Evolutionary conservation across 176 grass and related monocot species (phyloP), one percentile per base, ranked within the genome.

Genomic region (Bothriochloa decipiens): DNA sequence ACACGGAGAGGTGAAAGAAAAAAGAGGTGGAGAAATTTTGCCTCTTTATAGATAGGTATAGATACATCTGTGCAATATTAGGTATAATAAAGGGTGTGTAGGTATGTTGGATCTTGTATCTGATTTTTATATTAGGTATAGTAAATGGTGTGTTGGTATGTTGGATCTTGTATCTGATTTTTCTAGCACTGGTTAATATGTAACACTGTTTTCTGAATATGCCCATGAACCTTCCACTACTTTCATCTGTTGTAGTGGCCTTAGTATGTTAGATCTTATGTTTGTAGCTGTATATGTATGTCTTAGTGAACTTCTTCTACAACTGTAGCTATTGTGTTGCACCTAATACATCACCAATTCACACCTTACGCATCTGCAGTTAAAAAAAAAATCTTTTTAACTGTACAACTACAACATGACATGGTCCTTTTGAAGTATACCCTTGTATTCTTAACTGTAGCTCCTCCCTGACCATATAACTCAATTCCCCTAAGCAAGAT

Each of bases 201-300:
- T 46, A 58, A 78, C 4, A 45, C 25, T 65, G 41, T 55, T 83
- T 88, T 53, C 74, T 82, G 63, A 45, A 74, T 53, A 80, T 74
- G 39, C 68, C 18, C 42, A 13, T 79, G 66, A 25, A 83, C 45
- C 32, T 72, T 72, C 23, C 42, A 40, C 52, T 57, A 22, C 18
- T 22, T 27, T 33, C 32, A 74, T 57, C 28, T 81, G 43, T 50
- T 76, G 2, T 50, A 26, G 5, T 32, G 20, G 41, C 72, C 82
- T 83, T 39, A 46, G 61, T 52, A 25, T 82, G 41, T 65, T 81
- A 68, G 8, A 63, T 68, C 36, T 74, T 74, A 76, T 82, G 13
- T 25, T 74, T 65, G 41, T 36, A 7, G 11, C 75, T 78, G 25
- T 42, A 68, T 68, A 45, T 72, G 10, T 72, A 72, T 69, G 11